Evolutionary conservation across 2,329 filamentous ascomycete genomes (phyloP).

Genomic region (Hypomyces rosellus): DNA sequence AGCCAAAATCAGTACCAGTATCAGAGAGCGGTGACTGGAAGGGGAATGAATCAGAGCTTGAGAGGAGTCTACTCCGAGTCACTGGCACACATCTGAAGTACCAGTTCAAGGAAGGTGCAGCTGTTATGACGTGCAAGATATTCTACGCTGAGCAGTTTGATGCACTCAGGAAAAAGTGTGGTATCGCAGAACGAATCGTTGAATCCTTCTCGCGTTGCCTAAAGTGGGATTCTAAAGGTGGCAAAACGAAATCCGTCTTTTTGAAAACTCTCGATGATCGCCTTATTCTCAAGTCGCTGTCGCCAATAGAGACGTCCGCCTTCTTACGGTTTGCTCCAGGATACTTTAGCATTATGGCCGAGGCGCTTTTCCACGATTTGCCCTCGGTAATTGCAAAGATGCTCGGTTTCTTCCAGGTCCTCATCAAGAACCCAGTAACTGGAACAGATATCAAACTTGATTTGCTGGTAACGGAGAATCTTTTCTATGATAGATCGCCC

Average conservation of each 20-base stretch:
- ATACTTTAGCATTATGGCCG: constrained; percentile 96
- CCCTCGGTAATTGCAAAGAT: constrained; percentile 98
- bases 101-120: constrained; percentile 88
- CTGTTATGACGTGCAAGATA: constrained; percentile 94
- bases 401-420: constrained; percentile 95
- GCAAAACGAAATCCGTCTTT: constrained; percentile 96
- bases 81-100: constrained; percentile 94
- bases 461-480: constrained; percentile 90
- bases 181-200: constrained; percentile 86
- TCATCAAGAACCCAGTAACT: constrained; percentile 89
- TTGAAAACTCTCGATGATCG: constrained; percentile 93
- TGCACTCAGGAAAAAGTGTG: constrained; percentile 85
- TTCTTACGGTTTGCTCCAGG: constrained; percentile 94
- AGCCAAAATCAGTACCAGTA: constrained; percentile 23
- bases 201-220: constrained; percentile 92
- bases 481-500: constrained; percentile 91
- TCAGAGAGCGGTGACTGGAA: constrained; percentile 34
- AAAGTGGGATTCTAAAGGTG: constrained; percentile 97
- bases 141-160: constrained; percentile 99
- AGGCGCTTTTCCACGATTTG: constrained; percentile 89
- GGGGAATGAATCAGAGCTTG: constrained; percentile 64
- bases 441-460: constrained; percentile 93
- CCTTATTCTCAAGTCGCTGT: constrained; percentile 86
- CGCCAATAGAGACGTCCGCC: constrained; percentile 83
- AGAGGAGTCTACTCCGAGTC: constrained; percentile 74